A percentile compares a stretch with the other conserved stretches of the same genome.
phyloP scores from a whole-genome alignment of 345 rosid genomes.

The Murraya paniculata region DNA sequence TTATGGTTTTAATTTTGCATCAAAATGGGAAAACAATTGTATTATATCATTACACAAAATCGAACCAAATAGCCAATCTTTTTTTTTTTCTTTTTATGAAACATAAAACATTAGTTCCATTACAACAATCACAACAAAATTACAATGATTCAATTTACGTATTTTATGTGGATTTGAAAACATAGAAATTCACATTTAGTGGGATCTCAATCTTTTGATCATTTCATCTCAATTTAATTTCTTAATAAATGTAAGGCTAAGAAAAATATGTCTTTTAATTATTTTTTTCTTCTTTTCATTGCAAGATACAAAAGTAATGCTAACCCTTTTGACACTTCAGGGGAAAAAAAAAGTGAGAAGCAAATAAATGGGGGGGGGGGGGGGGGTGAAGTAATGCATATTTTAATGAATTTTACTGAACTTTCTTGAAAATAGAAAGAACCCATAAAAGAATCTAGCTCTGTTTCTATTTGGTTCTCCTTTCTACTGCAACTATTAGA shows the following conservation, averaged over 20 bases:
- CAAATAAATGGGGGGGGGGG: neutral
- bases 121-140: no score
- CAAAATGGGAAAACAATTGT: neutral
- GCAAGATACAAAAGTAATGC: neutral
- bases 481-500: neutral
- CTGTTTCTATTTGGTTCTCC: neutral
- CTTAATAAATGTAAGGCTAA: no score
- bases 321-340: neutral
- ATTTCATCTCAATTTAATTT: no score
- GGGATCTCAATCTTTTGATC: no score
- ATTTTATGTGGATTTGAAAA: no score
- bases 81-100: no score
- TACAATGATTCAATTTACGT: no score
- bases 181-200: no score
- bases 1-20: neutral
- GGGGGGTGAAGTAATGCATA: neutral
- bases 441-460: slow-evolving; percentile 1
- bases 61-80: no score
- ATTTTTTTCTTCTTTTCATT: neutral
- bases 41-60: neutral
- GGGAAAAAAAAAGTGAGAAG: neutral
- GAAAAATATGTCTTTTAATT: no score
- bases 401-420: neutral
- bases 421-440: neutral
- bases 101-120: no score